Base-by-base conservation (phyloP, 805 yeast species). In the Priceomyces medius region DNA sequence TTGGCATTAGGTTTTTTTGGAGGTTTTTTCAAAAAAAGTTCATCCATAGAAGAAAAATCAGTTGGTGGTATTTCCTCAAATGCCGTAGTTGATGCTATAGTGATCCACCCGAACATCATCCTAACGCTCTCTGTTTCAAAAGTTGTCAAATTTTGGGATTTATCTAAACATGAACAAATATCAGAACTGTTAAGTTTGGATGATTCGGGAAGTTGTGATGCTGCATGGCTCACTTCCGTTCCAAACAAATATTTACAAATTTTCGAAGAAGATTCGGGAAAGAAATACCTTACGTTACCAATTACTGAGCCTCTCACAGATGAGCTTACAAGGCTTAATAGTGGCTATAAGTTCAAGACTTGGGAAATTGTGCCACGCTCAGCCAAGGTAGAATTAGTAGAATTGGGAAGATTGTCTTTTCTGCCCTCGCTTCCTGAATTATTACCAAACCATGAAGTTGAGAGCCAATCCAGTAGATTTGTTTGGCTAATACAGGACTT, bases 131-230 rank as follows among this genome's bases (percentile, higher is more conserved):
- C 86, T 0, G 73, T 82, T 16, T 71, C 77, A 51, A 77, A 76
- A 50, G 58, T 58, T 3, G 49, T 87, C 26, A 76, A 79, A 46
- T 48, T 85, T 16, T 87, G 93, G 90, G 73, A 79, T 20, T 51
- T 83, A 3, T 46, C 54, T 0, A 50, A 67, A 2, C 72, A 67
- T 36, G 62, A 54, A 38, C 56, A 56, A 19, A 38, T 46, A 0
- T 40, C 38, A 10, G 21, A 38, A 19, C 48, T 59, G 5, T 42
- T 55, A 3, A 39, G 45, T 16, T 42, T 61, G 34, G 37, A 45
- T 18, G 45, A 38, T 21, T 36, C 39, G 19, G 23, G 24, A 6
- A 24, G 13, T 9, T 35, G 47, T 8, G 35, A 39, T 10, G 35
- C 51, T 7, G 37, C 51, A 9, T 62, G 68, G 66, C 46, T 66